Evolutionary conservation across 2,329 filamentous ascomycete genomes (phyloP).

Genomic region (Leptographium procerum): DNA sequence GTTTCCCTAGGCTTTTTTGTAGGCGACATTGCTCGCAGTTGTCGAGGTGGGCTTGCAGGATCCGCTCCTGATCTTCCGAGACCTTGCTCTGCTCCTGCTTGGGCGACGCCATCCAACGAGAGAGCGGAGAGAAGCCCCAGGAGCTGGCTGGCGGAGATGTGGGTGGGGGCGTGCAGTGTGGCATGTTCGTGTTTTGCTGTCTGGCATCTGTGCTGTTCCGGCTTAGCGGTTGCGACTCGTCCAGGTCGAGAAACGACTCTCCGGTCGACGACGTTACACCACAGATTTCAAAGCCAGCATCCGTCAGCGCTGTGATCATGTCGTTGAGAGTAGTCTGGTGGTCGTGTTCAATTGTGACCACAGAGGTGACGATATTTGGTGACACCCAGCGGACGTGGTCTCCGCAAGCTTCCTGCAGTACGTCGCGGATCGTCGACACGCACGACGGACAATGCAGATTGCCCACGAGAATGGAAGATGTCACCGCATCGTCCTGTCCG

Average conservation of each 20-base stretch:
- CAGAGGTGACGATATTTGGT: conserved; percentile 60
- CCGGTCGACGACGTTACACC: conserved; percentile 28
- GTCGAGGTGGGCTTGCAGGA: conserved; percentile 24
- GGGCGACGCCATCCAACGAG: conserved; percentile 8
- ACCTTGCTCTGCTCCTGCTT: not conserved
- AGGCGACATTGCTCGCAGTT: conserved; percentile 31
- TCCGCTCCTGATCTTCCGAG: not conserved
- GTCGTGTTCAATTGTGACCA: conserved; percentile 49
- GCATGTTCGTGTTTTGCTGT: not conserved
- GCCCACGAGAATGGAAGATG: conserved; percentile 53
- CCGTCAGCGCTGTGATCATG: conserved; percentile 36
- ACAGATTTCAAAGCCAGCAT: conserved; percentile 48
- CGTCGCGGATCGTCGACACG: conserved; percentile 51
- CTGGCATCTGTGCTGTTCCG: conserved; percentile 7
- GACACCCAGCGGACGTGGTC: conserved; percentile 47
- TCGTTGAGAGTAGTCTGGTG: conserved; percentile 30
- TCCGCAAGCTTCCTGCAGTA: conserved; percentile 36
- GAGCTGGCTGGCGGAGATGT: not conserved
- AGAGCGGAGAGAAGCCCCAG: conserved; percentile 10
- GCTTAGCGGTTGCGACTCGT: not conserved
- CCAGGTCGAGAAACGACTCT: conserved; percentile 11
- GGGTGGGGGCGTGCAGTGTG: not conserved
- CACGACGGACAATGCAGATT: conserved; percentile 75
- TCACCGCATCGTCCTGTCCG: conserved; percentile 20
- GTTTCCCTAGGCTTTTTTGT: not conserved